Evolutionary conservation across 1,139 yeast genomes (phyloP).

Genomic region (Yamadazyma siamensis): DNA sequence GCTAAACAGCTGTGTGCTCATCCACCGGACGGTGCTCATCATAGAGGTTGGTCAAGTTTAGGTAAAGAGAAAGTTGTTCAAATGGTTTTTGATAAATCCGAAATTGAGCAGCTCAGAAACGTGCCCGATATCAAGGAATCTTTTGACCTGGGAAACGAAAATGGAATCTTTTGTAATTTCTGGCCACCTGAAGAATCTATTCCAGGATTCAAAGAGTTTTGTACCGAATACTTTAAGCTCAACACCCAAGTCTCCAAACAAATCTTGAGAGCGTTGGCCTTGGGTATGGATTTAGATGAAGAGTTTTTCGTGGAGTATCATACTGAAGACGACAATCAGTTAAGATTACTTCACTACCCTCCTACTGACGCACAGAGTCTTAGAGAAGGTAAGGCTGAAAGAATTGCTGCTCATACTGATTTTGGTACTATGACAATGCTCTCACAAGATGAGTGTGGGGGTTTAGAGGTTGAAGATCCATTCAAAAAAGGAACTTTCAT

Average conservation of each 20-base stretch:
- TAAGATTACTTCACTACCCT: conserved; percentile 23
- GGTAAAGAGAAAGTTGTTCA: conserved; percentile 18
- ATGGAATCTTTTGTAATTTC: conserved; percentile 11
- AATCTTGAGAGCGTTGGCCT: conserved; percentile 2
- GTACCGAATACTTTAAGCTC: conserved; percentile 9
- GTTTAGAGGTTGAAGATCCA: conserved; percentile 25
- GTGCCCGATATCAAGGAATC: conserved; percentile 24
- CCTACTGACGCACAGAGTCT: conserved; percentile 16
- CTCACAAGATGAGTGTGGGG: conserved; percentile 25
- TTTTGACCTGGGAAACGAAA: conserved; percentile 19
- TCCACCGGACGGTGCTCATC: conserved; percentile 18
- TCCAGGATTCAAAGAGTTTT: conserved; percentile 15
- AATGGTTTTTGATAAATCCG: conserved; percentile 20
- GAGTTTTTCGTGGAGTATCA: conserved; percentile 18
- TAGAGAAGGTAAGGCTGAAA: conserved; percentile 18
- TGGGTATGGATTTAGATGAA: conserved; percentile 15
- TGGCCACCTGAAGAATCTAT: conserved; percentile 23
- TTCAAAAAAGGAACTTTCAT: conserved; percentile 22
- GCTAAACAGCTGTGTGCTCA: conserved; percentile 14
- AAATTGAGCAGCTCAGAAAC: conserved; percentile 10
- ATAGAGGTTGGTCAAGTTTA: conserved; percentile 21
- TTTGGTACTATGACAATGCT: conserved; percentile 24
- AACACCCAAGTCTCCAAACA: conserved; percentile 2
- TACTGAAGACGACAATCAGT: conserved; percentile 13
- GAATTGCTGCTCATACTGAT: conserved; percentile 30